phyloP scores from a whole-genome alignment of 164 flowering plant genomes.

The Annona squamosa region DNA sequence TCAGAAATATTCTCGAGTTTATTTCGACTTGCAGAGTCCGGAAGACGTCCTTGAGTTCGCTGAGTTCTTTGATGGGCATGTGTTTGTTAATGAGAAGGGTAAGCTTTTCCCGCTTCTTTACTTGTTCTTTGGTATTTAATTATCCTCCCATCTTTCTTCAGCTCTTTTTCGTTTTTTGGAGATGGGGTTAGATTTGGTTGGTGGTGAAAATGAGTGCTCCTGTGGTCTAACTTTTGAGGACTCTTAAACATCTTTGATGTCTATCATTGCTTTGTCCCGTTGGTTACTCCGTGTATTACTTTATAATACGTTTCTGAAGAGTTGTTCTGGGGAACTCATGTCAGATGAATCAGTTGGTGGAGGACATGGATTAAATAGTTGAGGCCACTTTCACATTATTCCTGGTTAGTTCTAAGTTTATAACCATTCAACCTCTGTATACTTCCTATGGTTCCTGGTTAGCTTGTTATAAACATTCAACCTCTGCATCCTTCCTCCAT shows the following conservation, averaged over 20 bases:
- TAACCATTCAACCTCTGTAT: not conserved
- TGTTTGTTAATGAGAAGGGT: conserved; percentile 93
- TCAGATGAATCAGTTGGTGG: not conserved
- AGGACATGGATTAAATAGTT: not conserved
- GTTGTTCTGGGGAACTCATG: not conserved
- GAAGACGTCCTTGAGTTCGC: conserved; percentile 90
- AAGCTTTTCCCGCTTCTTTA: conserved; percentile 3
- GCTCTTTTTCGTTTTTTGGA: not conserved
- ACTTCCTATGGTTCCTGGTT: not conserved
- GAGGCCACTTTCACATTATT: not conserved
- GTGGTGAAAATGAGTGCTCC: not conserved
- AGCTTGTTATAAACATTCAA: not conserved
- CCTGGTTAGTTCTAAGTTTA: not conserved
- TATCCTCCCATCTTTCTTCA: not conserved
- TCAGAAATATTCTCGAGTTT: conserved; percentile 54
- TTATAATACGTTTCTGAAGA: not conserved
- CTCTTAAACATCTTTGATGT: not conserved
- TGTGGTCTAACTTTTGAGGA: not conserved
- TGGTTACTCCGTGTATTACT: not conserved
- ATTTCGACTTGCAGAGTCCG: conserved; percentile 63
- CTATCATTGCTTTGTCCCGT: too few relatives aligned
- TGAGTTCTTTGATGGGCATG: conserved; percentile 78
- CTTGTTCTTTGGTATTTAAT: not conserved
- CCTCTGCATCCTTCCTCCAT: not conserved
- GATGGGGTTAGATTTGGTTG: not conserved